Percentiles rank a stretch among this genome's conserved stretches.
phyloP scores from a whole-genome alignment of 73 alveolate genomes.

The Tetrahymena borealis region DNA sequence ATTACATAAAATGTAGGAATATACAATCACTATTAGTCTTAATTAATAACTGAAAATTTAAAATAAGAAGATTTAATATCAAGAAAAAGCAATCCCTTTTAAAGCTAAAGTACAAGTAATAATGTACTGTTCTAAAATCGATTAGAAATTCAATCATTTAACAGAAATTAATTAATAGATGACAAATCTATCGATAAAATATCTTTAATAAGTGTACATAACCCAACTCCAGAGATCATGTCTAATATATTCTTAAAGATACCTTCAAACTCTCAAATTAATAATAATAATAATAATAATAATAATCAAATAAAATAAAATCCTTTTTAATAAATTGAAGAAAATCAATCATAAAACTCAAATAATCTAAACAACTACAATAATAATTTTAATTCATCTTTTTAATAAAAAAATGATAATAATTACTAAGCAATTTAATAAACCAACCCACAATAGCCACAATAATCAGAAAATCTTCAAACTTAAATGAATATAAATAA shows the following conservation, averaged over 20 bases:
- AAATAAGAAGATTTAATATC: not conserved
- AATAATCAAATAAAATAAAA: not conserved
- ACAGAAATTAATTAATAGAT: not conserved
- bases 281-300: no score
- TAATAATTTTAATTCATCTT: not conserved
- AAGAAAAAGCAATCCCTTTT: not conserved
- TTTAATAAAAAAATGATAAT: not conserved
- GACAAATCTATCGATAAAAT: not conserved
- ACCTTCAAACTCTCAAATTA: not conserved
- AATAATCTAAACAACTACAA: not conserved
- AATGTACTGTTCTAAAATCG: not conserved
- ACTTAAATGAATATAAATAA: not conserved
- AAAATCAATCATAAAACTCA: not conserved
- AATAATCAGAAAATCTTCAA: not conserved
- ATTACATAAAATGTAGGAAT: no score
- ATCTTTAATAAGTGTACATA: not conserved
- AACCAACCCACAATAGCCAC: not conserved
- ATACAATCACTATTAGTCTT: not conserved
- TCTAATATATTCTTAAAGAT: not conserved
- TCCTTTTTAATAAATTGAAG: not conserved
- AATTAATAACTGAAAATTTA: not conserved
- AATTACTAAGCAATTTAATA: not conserved
- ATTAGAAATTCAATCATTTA: not conserved
- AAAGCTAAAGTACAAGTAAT: not conserved
- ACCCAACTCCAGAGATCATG: not conserved